Evolutionary conservation across 257 asterid genomes (phyloP).

Genomic region (Henckelia pumila): DNA sequence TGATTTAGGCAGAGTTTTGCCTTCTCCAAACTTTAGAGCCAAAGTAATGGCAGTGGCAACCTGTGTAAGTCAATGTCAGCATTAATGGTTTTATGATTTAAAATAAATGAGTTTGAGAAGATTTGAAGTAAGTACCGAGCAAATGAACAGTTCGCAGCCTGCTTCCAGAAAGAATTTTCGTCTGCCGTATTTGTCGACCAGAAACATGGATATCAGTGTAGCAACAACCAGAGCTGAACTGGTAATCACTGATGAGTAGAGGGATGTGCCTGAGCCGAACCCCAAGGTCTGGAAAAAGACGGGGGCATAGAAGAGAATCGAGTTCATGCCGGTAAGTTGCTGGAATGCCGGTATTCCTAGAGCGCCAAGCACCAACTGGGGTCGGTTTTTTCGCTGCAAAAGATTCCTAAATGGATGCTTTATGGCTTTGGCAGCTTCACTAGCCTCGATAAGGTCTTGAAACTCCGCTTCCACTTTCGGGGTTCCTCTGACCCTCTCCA

Average conservation of each 20-base stretch:
- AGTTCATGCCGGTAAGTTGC: constrained; percentile 72
- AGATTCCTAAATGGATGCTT: constrained; percentile 64
- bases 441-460: constrained; percentile 66
- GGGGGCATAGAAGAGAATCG: constrained; percentile 77
- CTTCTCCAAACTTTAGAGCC: constrained; percentile 66
- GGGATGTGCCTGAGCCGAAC: constrained; percentile 56
- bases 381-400: constrained; percentile 50
- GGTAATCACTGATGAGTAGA: constrained; percentile 56
- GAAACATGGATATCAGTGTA: constrained; percentile 63
- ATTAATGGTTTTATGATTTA: not conserved
- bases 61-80: constrained; percentile 31
- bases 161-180: constrained; percentile 80
- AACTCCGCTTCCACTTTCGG: constrained; percentile 63
- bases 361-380: constrained; percentile 60
- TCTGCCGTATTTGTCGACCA: constrained; percentile 79
- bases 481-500: constrained; percentile 69
- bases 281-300: constrained; percentile 81
- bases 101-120: not conserved
- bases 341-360: constrained; percentile 74
- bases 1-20: constrained; percentile 48
- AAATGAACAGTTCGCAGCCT: constrained; percentile 60
- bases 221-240: constrained; percentile 63
- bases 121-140: constrained; percentile 38
- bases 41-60: constrained; percentile 63
- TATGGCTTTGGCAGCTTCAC: constrained; percentile 54